phyloP scores from a whole-genome alignment of 169 alveolate genomes.

The Plasmodium knowlesi region DNA sequence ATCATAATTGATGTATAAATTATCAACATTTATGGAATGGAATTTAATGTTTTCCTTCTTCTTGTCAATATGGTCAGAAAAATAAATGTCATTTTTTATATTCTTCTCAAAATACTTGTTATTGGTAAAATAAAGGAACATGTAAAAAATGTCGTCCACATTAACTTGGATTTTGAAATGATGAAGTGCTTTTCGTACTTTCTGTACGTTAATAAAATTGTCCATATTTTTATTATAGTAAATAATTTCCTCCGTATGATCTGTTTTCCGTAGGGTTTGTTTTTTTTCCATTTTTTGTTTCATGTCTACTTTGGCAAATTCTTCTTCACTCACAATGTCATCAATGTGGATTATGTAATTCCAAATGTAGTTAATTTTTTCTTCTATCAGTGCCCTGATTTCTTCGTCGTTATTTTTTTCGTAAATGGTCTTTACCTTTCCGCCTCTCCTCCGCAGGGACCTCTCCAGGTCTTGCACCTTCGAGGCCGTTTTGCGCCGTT shows the following conservation, averaged over 20 bases:
- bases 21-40: conserved; percentile 26
- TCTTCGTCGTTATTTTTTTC: conserved; percentile 37
- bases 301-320: conserved; percentile 48
- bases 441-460: conserved; percentile 45
- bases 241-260: conserved; percentile 49
- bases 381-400: conserved; percentile 27
- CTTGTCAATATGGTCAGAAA: conserved; percentile 30
- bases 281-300: conserved; percentile 60
- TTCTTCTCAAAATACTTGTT: conserved; percentile 28
- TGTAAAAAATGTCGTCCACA: conserved; percentile 59
- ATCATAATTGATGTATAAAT: conserved; percentile 54
- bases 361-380: conserved; percentile 54
- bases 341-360: conserved; percentile 62
- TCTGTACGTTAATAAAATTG: conserved; percentile 42
- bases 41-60: conserved; percentile 8
- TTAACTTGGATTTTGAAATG: conserved; percentile 54
- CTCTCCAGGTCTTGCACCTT: conserved; percentile 19
- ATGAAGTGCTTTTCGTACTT: conserved; percentile 33
- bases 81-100: conserved; percentile 36
- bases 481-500: background rate
- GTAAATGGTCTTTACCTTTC: conserved; percentile 57
- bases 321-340: conserved; percentile 49
- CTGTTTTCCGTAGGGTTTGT: conserved; percentile 7
- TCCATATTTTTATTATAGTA: conserved; percentile 65
- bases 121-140: conserved; percentile 55